Evolutionary conservation across 495 filamentous ascomycete genomes (phyloP).

Genomic region (Daldinia caldariorum): DNA sequence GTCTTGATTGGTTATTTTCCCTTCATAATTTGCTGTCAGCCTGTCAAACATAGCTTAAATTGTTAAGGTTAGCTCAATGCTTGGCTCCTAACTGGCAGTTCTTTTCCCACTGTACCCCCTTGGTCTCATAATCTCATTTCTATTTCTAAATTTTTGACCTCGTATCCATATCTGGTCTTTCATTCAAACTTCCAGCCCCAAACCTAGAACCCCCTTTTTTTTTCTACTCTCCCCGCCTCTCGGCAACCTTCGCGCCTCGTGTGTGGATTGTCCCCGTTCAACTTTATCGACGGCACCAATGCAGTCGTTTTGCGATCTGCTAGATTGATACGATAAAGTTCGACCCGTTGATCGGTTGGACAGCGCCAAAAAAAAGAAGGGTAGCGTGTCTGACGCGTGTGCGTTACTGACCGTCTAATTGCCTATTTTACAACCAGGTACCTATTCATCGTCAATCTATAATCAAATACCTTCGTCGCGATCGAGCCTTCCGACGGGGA

Average conservation of each 20-base stretch:
- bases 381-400: constrained; percentile 41
- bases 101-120: constrained; percentile 20
- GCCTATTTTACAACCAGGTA: neutral
- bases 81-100: neutral
- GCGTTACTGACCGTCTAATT: constrained; percentile 27
- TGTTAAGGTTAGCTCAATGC: constrained; percentile 10
- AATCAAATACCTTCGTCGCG: constrained; percentile 2
- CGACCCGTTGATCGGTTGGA: constrained; percentile 27
- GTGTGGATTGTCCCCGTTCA: constrained; percentile 27
- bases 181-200: neutral
- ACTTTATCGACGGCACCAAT: constrained; percentile 23
- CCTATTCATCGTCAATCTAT: constrained; percentile 2
- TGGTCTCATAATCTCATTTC: constrained; percentile 29
- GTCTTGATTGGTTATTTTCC: constrained; percentile 16
- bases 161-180: constrained; percentile 12
- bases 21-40: constrained; percentile 25
- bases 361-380: constrained; percentile 14
- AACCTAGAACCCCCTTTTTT: constrained; percentile 17
- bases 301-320: constrained; percentile 29
- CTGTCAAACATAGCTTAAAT: constrained; percentile 13
- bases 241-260: constrained; percentile 19
- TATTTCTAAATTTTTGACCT: constrained; percentile 11
- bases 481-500: constrained; percentile 20
- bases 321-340: constrained; percentile 40
- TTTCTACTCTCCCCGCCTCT: constrained; percentile 4